Conservation (phyloP, 331 rosid genomes). For the Prunus yedoensis region DNA sequence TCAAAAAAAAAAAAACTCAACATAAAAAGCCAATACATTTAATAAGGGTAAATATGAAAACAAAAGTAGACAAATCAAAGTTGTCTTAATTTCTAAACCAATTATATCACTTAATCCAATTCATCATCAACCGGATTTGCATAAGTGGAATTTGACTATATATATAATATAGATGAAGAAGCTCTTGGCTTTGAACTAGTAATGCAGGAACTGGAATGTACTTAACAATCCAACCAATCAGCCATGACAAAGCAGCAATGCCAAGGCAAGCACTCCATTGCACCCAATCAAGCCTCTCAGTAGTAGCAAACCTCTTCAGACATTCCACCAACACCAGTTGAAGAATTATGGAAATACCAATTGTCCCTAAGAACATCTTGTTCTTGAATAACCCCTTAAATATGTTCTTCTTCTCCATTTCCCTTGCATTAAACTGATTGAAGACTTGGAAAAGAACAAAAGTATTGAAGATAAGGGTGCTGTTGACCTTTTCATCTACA, state of each 20-base stretch:
- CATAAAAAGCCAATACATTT: no score
- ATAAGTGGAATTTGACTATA: no score
- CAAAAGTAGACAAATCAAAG: no score
- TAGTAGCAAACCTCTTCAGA: conserved; percentile 39
- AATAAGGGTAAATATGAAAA: no score
- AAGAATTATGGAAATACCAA: conserved; percentile 29
- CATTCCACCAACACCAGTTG: conserved; percentile 45
- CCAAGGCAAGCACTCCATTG: conserved; percentile 44
- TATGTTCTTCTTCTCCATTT: conserved; percentile 43
- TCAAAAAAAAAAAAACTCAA: no score
- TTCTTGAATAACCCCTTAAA: conserved; percentile 31
- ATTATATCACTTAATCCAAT: no score
- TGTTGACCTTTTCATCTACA: conserved; percentile 34
- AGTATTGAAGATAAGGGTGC: conserved; percentile 38
- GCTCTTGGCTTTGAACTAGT: not conserved
- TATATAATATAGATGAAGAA: no score
- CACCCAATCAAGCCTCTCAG: conserved; percentile 38
- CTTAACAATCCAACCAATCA: conserved; percentile 46
- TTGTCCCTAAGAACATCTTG: conserved; percentile 36
- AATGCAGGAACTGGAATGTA: conserved; percentile 30
- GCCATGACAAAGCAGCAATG: conserved; percentile 46
- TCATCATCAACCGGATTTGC: no score
- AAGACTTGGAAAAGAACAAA: conserved; percentile 23
- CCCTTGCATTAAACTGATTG: conserved; percentile 43
- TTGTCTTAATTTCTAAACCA: no score